Percentiles rank a stretch among this genome's conserved stretches.
Evolutionary conservation across 2,329 filamentous ascomycete genomes (phyloP).

Genomic region (Ophiostoma himal-ulmi): DNA sequence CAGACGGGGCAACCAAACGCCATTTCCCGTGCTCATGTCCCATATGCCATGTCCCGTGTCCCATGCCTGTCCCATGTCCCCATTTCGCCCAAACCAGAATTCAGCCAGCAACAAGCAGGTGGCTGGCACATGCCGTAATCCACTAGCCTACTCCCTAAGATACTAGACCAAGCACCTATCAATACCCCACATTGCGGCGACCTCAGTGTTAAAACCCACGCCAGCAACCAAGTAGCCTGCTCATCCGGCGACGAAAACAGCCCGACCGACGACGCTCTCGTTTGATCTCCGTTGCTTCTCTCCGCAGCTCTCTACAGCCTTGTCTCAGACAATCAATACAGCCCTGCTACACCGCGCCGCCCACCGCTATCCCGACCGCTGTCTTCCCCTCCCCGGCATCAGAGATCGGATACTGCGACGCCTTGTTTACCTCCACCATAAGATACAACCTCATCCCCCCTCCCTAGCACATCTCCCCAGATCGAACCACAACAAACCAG

Average conservation of each 20-base stretch:
- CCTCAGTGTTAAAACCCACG: constrained; percentile 16
- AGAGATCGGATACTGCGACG: background rate
- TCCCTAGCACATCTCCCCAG: background rate
- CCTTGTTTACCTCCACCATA: constrained; percentile 5
- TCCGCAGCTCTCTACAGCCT: background rate
- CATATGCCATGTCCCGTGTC: background rate
- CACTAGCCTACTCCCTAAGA: background rate
- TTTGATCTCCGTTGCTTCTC: background rate
- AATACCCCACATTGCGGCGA: constrained; percentile 22
- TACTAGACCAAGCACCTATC: background rate
- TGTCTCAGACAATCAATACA: background rate
- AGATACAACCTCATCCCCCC: background rate
- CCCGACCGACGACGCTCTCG: constrained; percentile 11
- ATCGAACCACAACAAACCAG: background rate
- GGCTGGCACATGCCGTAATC: background rate
- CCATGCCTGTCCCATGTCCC: background rate
- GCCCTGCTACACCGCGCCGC: background rate
- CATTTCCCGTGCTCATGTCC: background rate
- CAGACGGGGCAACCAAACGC: constrained; percentile 13
- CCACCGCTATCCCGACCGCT: background rate
- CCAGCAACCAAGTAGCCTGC: constrained; percentile 14
- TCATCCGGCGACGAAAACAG: constrained; percentile 18
- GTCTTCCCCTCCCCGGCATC: background rate
- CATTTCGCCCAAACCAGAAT: background rate
- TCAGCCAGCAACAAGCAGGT: background rate